Evolutionary conservation across 805 yeast species (phyloP).

Genomic region (Starmerella vitae): DNA sequence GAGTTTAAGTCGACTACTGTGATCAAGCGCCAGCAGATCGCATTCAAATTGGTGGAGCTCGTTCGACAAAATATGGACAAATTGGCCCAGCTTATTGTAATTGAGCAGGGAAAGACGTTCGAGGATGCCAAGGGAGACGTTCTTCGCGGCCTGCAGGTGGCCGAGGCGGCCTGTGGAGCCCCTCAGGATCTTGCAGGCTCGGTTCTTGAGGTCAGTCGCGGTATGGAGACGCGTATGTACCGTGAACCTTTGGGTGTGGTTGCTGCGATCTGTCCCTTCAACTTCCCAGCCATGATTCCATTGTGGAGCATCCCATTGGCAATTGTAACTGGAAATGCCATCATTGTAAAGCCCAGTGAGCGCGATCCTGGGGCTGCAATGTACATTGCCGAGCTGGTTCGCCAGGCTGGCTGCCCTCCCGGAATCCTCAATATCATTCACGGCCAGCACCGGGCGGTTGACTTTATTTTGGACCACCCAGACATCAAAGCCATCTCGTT

Average conservation of each 20-base stretch:
- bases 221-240: conserved; percentile 67
- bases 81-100: conserved; percentile 48
- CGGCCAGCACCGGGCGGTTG: conserved; percentile 61
- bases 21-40: conserved; percentile 44
- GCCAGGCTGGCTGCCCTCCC: conserved; percentile 62
- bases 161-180: conserved; percentile 57
- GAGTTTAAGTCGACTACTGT: conserved; percentile 40
- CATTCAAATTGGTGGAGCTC: conserved; percentile 53
- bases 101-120: conserved; percentile 67
- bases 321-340: conserved; percentile 60
- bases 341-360: conserved; percentile 57
- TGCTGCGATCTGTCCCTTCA: conserved; percentile 67
- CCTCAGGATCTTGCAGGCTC: conserved; percentile 49
- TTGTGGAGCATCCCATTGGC: conserved; percentile 52
- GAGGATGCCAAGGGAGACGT: conserved; percentile 66
- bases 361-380: conserved; percentile 73
- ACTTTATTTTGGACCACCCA: conserved; percentile 55
- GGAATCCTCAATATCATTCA: conserved; percentile 63
- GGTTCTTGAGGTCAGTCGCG: conserved; percentile 51
- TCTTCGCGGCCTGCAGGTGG: conserved; percentile 62
- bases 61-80: conserved; percentile 55
- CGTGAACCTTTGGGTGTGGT: conserved; percentile 60
- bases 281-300: conserved; percentile 77
- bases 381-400: conserved; percentile 56
- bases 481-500: conserved; percentile 64